These are phyloP conservation scores for Fusarium drepaniforme DNA, from an alignment of 2,329 filamentous ascomycete species.

Conservation along the genomic window DNA sequence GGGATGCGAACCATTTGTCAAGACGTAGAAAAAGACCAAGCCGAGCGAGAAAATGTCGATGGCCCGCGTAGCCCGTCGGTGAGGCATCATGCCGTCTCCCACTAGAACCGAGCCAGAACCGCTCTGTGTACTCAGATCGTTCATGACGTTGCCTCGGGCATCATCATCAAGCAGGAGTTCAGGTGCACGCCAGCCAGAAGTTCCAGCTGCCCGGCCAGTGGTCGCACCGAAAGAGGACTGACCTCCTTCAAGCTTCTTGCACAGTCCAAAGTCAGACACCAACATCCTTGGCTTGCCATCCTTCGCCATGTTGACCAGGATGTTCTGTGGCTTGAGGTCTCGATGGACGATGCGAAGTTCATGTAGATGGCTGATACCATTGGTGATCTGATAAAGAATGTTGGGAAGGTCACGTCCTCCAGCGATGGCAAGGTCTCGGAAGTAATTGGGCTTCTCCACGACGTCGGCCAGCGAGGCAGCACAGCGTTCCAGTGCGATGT, in stretches of 20 bases:
- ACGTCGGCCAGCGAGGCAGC: slow-evolving; percentile 94
- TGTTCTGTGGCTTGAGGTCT: slow-evolving; percentile 98
- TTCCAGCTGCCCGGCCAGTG: slow-evolving; percentile 92
- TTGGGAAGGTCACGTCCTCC: slow-evolving; percentile 82
- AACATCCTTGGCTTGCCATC: slow-evolving; percentile 83
- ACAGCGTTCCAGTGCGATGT: slow-evolving; percentile 95
- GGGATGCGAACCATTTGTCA: slow-evolving; percentile 91
- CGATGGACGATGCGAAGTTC: slow-evolving; percentile 94
- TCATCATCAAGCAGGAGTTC: slow-evolving; percentile 90
- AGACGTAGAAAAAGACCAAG: slow-evolving; percentile 98
- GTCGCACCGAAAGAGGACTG: slow-evolving; percentile 96
- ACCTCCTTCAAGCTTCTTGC: slow-evolving; percentile 95
- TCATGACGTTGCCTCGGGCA: slow-evolving; percentile 61
- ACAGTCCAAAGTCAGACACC: slow-evolving; percentile 97
- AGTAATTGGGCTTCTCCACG: slow-evolving; percentile 79
- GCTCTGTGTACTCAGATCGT: slow-evolving; percentile 69
- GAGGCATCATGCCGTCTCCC: slow-evolving; percentile 68
- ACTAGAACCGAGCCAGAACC: slow-evolving; percentile 70
- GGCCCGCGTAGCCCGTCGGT: slow-evolving; percentile 87
- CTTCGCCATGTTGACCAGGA: slow-evolving; percentile 83
- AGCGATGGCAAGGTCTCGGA: slow-evolving; percentile 76
- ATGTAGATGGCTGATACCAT: slow-evolving; percentile 90
- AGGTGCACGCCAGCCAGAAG: slow-evolving; percentile 95
- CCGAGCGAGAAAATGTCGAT: slow-evolving; percentile 98
- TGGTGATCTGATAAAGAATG: slow-evolving; percentile 89